Conservation (phyloP, 192 early-diverging fungal genomes). For the Coemansia sp. region DNA sequence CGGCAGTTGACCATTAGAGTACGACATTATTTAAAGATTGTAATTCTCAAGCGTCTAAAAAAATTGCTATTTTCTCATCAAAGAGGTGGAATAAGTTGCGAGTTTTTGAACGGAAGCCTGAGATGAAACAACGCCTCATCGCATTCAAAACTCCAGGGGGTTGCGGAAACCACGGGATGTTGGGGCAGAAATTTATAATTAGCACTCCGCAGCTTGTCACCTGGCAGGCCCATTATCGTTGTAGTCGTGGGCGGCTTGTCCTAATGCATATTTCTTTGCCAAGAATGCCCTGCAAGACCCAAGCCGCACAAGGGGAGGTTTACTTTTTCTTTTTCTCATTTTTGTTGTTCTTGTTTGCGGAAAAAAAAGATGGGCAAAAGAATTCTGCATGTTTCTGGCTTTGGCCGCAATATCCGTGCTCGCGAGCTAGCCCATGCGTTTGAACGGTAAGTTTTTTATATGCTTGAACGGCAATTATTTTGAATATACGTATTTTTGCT, state of each 20-base stretch:
- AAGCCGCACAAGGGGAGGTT: background rate
- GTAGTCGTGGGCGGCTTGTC: background rate
- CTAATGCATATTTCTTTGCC: background rate
- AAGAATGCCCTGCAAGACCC: too few relatives aligned
- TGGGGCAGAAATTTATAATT: background rate
- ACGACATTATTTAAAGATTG: background rate
- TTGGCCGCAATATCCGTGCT: constrained; percentile 74
- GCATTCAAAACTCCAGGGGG: too few relatives aligned
- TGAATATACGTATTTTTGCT: too few relatives aligned
- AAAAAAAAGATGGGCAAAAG: constrained; percentile 44
- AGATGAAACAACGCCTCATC: too few relatives aligned
- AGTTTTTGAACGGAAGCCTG: background rate
- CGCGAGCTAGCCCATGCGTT: constrained; percentile 94
- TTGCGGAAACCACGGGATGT: background rate
- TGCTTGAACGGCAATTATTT: background rate
- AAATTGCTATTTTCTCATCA: too few relatives aligned
- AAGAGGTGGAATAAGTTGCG: too few relatives aligned
- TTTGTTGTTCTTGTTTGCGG: background rate
- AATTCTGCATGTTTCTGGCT: constrained; percentile 84
- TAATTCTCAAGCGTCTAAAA: background rate
- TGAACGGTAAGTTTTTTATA: constrained; percentile 68
- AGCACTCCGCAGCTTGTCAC: constrained; percentile 2
- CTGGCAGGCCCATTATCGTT: background rate
- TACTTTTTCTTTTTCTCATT: background rate
- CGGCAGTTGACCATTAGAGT: constrained; percentile 17